Percentiles rank a stretch among this genome's conserved stretches.
phyloP scores from a whole-genome alignment of 2,329 filamentous ascomycete genomes.

The Dactylellina parvicollis region DNA sequence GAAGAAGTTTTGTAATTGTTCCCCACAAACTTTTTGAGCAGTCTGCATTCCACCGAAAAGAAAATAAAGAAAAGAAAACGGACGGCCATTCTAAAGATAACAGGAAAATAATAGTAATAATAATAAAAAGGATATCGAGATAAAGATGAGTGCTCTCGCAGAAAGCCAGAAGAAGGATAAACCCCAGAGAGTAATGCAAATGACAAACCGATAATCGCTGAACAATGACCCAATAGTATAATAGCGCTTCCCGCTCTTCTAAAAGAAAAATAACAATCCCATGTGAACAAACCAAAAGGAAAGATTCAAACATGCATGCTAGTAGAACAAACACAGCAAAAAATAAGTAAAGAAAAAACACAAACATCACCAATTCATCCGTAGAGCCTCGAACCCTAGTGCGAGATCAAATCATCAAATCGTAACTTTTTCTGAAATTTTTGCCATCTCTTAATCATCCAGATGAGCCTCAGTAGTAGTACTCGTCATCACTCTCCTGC shows the following conservation, averaged over 20 bases:
- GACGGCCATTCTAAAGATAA: slow-evolving; percentile 4
- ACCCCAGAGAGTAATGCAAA: not conserved
- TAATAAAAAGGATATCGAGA: slow-evolving; percentile 3
- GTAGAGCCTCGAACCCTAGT: too few species aligned
- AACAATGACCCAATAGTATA: not conserved
- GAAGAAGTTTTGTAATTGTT: slow-evolving; percentile 22
- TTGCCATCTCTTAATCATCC: too few species aligned
- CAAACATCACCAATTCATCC: not conserved
- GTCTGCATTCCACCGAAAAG: not conserved
- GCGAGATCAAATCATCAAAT: slow-evolving; percentile 1
- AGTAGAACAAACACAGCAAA: not conserved
- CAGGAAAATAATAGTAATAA: not conserved
- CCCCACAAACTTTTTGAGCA: slow-evolving; percentile 10
- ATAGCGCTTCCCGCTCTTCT: not conserved
- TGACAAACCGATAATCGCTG: not conserved
- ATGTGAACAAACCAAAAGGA: not conserved
- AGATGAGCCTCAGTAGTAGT: slow-evolving; percentile 34
- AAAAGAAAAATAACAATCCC: not conserved
- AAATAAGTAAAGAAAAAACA: not conserved
- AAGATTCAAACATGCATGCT: not conserved
- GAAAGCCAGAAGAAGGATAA: not conserved
- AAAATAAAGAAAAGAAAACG: not conserved
- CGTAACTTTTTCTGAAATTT: not conserved
- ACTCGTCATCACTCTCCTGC: slow-evolving; percentile 44
- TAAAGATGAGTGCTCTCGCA: not conserved